A percentile compares a stretch with the other conserved stretches of the same genome.
Evolutionary conservation across 192 early-diverging fungal species (phyloP).

Genomic region (Dispira simplex): DNA sequence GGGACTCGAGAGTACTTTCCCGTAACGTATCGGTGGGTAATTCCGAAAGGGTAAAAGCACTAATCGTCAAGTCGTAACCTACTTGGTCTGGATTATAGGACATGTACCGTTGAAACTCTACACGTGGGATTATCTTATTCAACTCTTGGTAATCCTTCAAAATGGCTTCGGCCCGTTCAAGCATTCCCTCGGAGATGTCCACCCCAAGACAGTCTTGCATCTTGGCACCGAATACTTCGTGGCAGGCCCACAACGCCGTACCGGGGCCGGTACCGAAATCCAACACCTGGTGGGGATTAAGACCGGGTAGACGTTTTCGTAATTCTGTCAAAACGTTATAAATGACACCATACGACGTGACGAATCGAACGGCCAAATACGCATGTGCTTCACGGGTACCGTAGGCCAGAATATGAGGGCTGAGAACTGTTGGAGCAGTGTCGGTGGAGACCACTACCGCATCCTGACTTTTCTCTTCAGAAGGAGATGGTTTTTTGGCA

Average conservation of each 20-base stretch:
- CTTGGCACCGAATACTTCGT: conserved; percentile 31
- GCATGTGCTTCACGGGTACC: conserved; percentile 53
- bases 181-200: conserved; percentile 65
- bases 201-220: conserved; percentile 40
- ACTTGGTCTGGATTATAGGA: conserved; percentile 23
- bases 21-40: conserved; percentile 48
- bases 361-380: conserved; percentile 49
- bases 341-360: conserved; percentile 46
- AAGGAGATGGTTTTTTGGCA: conserved; percentile 1
- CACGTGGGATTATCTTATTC: conserved; percentile 1
- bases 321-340: conserved; percentile 53
- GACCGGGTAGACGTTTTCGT: conserved; percentile 36
- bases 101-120: conserved; percentile 45
- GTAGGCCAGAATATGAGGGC: conserved; percentile 53
- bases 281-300: conserved; percentile 38
- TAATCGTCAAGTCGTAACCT: conserved; percentile 52
- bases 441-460: background rate
- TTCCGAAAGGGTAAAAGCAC: conserved; percentile 57
- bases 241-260: conserved; percentile 62
- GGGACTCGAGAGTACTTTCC: conserved; percentile 39
- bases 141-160: conserved; percentile 11
- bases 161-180: conserved; percentile 42
- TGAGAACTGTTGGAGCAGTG: conserved; percentile 16
- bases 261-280: conserved; percentile 81
- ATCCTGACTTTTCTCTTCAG: conserved; percentile 6